A percentile compares a stretch with the other conserved stretches of the same genome.
Conservation (phyloP, 306 rosid species). For the Rubus idaeus region DNA sequence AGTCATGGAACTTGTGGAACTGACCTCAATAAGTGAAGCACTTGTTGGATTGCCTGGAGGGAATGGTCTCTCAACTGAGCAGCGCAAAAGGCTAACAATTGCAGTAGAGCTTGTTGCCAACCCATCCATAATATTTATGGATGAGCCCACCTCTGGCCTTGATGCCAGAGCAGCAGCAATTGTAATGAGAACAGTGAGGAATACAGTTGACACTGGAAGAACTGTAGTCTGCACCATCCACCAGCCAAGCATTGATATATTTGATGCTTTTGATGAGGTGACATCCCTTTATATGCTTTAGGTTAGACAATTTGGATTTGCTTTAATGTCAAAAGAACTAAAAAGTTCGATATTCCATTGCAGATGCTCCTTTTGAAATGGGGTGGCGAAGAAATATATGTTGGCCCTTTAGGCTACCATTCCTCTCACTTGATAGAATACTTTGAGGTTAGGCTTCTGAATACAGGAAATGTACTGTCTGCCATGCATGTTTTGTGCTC, state of each 20-base stretch:
- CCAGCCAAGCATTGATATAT: conserved; percentile 81
- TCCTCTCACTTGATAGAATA: conserved; percentile 50
- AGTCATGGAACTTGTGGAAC: conserved; percentile 74
- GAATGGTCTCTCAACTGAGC: conserved; percentile 73
- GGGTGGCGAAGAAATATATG: conserved; percentile 76
- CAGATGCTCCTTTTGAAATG: conserved; percentile 68
- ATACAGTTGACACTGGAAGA: conserved; percentile 77
- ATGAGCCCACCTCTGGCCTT: conserved; percentile 89
- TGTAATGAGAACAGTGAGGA: conserved; percentile 85
- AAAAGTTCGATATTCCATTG: conserved; percentile 17
- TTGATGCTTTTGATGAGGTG: conserved; percentile 91
- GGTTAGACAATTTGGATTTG: background rate
- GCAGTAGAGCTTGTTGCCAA: conserved; percentile 90
- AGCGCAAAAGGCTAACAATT: conserved; percentile 76
- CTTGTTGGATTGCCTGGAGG: conserved; percentile 74
- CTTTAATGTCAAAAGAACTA: background rate
- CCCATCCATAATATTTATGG: conserved; percentile 82
- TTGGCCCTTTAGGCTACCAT: conserved; percentile 64
- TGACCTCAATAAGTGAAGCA: conserved; percentile 60
- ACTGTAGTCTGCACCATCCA: conserved; percentile 89
- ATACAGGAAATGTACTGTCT: background rate
- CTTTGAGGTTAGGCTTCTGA: conserved; percentile 52
- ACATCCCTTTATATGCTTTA: conserved; percentile 5
- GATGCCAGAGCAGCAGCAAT: conserved; percentile 87
- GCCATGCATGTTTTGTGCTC: background rate